Percentiles rank a stretch among this genome's conserved stretches.
These are phyloP conservation scores for Periconia macrospinosa DNA, from an alignment of 2,329 filamentous ascomycete species.

Conservation along the genomic window DNA sequence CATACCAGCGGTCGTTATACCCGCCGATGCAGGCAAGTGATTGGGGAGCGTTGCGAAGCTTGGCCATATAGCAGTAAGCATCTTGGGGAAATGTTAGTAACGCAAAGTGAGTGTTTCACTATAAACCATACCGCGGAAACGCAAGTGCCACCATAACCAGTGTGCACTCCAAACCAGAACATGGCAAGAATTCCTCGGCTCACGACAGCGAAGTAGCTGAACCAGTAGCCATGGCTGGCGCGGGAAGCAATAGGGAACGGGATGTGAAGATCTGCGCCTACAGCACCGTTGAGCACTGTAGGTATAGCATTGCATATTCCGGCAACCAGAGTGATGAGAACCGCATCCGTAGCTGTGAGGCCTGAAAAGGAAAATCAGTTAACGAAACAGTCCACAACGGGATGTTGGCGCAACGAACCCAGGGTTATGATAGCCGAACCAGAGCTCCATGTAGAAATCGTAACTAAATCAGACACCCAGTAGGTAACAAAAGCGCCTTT, in stretches of 20 bases:
- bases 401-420: conserved; percentile 47
- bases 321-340: conserved; percentile 35
- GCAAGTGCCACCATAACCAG: conserved; percentile 12
- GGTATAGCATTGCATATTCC: conserved; percentile 20
- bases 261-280: conserved; percentile 14
- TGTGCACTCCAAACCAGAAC: conserved; percentile 18
- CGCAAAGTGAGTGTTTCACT: no score
- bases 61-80: conserved; percentile 17
- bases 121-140: conserved; percentile 7
- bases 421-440: conserved; percentile 51
- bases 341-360: conserved; percentile 20
- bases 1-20: conserved; percentile 40
- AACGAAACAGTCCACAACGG: conserved; percentile 16
- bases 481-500: conserved; percentile 47
- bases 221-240: conserved; percentile 14
- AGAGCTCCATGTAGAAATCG: conserved; percentile 42
- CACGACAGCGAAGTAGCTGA: conserved; percentile 15
- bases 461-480: conserved; percentile 49
- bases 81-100: not conserved
- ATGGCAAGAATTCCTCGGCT: conserved; percentile 12
- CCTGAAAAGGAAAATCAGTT: conserved; percentile 1
- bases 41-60: conserved; percentile 43
- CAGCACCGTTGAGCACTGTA: conserved; percentile 19
- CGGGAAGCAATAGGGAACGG: conserved; percentile 15
- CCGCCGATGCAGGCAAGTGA: conserved; percentile 47